Evolutionary conservation across 2,329 filamentous ascomycete species (phyloP), one percentile per base, ranked within the genome.

Genomic region (Beauveria brongniartii): DNA sequence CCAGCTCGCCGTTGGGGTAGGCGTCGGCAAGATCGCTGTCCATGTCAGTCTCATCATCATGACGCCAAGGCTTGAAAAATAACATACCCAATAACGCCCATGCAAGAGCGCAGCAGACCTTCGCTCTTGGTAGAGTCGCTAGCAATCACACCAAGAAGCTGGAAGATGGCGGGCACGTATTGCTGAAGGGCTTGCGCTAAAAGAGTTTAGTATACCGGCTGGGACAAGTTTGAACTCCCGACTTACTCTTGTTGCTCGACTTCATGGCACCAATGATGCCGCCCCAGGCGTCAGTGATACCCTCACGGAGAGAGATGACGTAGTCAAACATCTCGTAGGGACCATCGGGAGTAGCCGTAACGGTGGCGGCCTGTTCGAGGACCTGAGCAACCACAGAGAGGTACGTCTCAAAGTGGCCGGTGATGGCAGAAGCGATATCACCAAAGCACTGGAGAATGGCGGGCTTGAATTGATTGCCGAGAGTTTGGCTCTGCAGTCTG

Each of bases 261-360:
- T 94, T 96, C 88, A 97, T 92, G 58, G 94, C 92, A 73, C 93
- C 87, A 71, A 99, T 92, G 66, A 96, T 94, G 67, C 94, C 94
- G 69, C 92, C 92, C 92, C 95, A 99, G 40, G 94, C 94, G 80
- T 99, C 94, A 88, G 97, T 96, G 67, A 99, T 97, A 67, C 93
- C 94, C 73, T 99, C 95, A 59, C 94, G 88, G 54, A 99, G 83
- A 22, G 92, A 96, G 65, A 96, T 85, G 67, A 99, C 88, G 72
- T 99, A 99, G 75, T 97, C 93, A 62, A 92, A 88, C 89, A 97
- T 96, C 76, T 99, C 94, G 68, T 92, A 94, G 55, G 89, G 90
- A 62, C 89, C 87, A 66, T 97, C 92, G 30, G 86, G 82, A 61
- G 85, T 85, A 47, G 90, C 85, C 37, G 87, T 90, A 61, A 99